Percentiles rank a stretch among this genome's conserved stretches.
Conservation (phyloP, 2,329 filamentous ascomycete genomes). For the Emmonsiellopsis sp. region DNA sequence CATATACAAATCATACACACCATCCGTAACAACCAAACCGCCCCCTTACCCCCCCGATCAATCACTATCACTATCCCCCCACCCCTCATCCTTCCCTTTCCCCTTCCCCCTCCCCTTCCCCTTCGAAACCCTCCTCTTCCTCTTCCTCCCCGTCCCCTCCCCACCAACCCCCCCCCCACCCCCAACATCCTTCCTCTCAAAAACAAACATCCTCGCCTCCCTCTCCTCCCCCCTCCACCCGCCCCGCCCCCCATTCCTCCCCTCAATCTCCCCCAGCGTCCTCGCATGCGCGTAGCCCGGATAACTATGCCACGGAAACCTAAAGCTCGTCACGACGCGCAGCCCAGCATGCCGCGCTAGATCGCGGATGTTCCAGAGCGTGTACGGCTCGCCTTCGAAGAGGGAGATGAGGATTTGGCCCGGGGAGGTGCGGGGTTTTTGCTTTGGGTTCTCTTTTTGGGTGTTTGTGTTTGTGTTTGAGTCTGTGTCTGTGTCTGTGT, state of each 20-base stretch:
- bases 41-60: conserved; percentile 6
- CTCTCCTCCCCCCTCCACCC: conserved; percentile 41
- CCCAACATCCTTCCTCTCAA: conserved; percentile 32
- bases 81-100: conserved; percentile 26
- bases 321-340: conserved; percentile 37
- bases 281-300: conserved; percentile 38
- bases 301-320: conserved; percentile 39
- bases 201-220: conserved; percentile 37
- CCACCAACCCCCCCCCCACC: conserved; percentile 14
- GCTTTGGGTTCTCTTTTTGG: conserved; percentile 8
- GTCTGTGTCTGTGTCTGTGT: conserved; percentile 7
- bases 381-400: conserved; percentile 91
- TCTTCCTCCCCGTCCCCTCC: conserved; percentile 6
- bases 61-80: conserved; percentile 23
- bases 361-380: conserved; percentile 88
- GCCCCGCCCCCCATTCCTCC: conserved; percentile 26
- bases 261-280: conserved; percentile 36
- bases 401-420: conserved; percentile 67
- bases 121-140: conserved; percentile 26
- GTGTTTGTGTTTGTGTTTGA: conserved; percentile 8
- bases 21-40: not conserved
- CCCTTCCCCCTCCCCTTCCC: conserved; percentile 25
- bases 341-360: conserved; percentile 61
- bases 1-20: too few species aligned
- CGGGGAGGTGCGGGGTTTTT: conserved; percentile 18